Evolutionary conservation across 495 filamentous ascomycete species (phyloP).

Genomic region (Lophium mytilinum): DNA sequence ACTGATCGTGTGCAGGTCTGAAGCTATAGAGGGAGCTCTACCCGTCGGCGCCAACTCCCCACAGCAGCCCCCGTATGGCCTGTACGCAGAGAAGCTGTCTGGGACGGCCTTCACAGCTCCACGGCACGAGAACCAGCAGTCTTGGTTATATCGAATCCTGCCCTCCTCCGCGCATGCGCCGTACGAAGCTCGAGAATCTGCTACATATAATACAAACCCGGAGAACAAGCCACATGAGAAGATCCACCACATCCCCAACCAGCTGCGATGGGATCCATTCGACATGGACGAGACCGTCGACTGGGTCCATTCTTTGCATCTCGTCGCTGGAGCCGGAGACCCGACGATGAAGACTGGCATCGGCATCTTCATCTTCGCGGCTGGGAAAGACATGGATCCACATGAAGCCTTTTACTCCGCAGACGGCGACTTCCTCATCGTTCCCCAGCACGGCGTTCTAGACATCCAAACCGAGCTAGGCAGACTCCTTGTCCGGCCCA

Average conservation of each 20-base stretch:
- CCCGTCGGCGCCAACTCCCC: constrained; percentile 75
- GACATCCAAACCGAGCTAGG: constrained; percentile 85
- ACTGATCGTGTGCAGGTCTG: constrained; percentile 28
- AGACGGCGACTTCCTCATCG: constrained; percentile 83
- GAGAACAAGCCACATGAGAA: constrained; percentile 40
- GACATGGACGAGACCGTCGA: constrained; percentile 64
- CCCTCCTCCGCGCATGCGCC: constrained; percentile 74
- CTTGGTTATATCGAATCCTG: constrained; percentile 91
- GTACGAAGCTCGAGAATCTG: constrained; percentile 51
- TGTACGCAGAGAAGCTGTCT: constrained; percentile 90
- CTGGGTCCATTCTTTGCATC: constrained; percentile 69
- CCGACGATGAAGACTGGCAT: constrained; percentile 72
- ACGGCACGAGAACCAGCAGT: constrained; percentile 77
- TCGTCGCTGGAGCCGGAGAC: constrained; percentile 77
- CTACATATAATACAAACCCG: constrained; percentile 46
- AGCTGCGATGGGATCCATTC: constrained; percentile 88
- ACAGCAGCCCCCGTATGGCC: constrained; percentile 73
- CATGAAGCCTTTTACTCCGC: constrained; percentile 78
- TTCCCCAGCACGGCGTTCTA: constrained; percentile 72
- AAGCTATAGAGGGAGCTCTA: constrained; percentile 51
- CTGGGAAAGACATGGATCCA: constrained; percentile 66
- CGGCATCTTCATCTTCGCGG: constrained; percentile 76
- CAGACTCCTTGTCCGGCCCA: constrained; percentile 70
- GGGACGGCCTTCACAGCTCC: constrained; percentile 91
- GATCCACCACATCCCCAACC: constrained; percentile 67